These are phyloP conservation scores for Lyophyllum shimeji DNA, from an alignment of 768 basidiomycete genomes.

Conservation along the genomic window DNA sequence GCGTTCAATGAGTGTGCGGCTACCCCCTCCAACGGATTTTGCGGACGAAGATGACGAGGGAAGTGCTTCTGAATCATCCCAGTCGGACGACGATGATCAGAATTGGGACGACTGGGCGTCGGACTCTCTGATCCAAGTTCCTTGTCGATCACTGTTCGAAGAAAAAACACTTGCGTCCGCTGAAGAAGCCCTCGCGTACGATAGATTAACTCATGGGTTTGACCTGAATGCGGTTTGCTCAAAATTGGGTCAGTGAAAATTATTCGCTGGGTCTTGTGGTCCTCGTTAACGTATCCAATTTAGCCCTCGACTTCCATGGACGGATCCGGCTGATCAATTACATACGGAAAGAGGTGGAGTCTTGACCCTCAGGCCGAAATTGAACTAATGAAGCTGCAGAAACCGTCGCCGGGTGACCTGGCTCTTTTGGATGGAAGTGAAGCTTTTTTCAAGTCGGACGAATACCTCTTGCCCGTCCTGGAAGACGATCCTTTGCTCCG, in stretches of 20 bases:
- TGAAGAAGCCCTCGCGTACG: constrained; percentile 59
- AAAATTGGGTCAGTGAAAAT: constrained; percentile 50
- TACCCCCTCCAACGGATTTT: constrained; percentile 30
- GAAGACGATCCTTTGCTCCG: constrained; percentile 90
- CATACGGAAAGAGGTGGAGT: constrained; percentile 70
- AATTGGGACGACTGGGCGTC: constrained; percentile 83
- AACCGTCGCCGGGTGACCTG: constrained; percentile 45
- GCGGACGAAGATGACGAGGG: constrained; percentile 20
- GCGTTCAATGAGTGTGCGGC: constrained; percentile 37
- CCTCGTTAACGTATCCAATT: constrained; percentile 4
- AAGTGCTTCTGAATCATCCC: constrained; percentile 27
- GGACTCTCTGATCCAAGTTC: constrained; percentile 52
- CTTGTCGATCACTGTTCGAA: constrained; percentile 78
- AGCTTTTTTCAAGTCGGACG: constrained; percentile 68
- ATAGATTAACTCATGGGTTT: constrained; percentile 59
- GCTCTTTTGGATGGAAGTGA: constrained; percentile 55
- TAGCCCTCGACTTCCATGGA: constrained; percentile 77
- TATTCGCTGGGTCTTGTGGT: neutral
- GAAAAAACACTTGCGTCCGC: constrained; percentile 58
- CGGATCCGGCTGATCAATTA: constrained; percentile 84
- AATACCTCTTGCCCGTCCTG: constrained; percentile 77
- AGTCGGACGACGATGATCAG: constrained; percentile 49
- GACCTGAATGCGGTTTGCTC: constrained; percentile 53
- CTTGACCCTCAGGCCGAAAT: neutral
- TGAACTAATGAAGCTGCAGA: constrained; percentile 45